Base-by-base conservation (phyloP, 2,329 filamentous ascomycete genomes). In the Cercospora zeae-maydis region DNA sequence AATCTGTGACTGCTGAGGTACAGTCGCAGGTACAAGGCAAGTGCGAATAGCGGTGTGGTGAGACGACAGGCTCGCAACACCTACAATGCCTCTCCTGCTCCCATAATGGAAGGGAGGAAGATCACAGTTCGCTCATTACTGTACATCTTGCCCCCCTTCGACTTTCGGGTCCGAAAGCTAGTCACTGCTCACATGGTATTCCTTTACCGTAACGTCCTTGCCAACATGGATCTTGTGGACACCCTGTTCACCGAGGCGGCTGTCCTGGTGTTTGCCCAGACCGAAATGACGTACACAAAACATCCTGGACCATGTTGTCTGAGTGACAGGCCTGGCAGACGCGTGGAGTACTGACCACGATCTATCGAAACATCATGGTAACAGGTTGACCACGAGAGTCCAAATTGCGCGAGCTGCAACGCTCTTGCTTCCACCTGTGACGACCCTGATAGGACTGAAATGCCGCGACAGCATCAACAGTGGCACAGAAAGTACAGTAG, bases 41-140 rank as follows among this genome's bases (percentile, higher is more conserved):
- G 16, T 14, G 54, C 54, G 54, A 36, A 31, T 45, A 57, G 54
- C 54, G 54, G 54, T 57, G 54, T 57, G 36, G 37, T 42, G 4
- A n/a, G n/a, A 5, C 54, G 14, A 57, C 54, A 24, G 31, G 21
- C 31, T 14, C 13, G 7, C 19, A 21, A 24, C 31, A 55, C 52
- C 52, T 55, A n/a, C 21, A n/a, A 11, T 34, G 21, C 10, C 33
- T 7, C 16, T 55, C 14, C 52, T 24, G 49, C n/a, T 33, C 49
- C 27, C 27, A 30, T 14, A 53, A 4, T 27, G 24, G 24, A 33
- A 14, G 10, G 6, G 21, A 24, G 19, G 34, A 13, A 37, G 21
- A 21, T 16, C 52, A 34, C 52, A 37, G 33, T 24, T 14, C 14
- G 33, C 21, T 36, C 51, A n/a, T 4, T 24, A 13, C 7, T 24